Percentiles rank a stretch among this genome's conserved stretches.
Evolutionary conservation across 495 filamentous ascomycete species (phyloP).

Genomic region (Tuber borchii): DNA sequence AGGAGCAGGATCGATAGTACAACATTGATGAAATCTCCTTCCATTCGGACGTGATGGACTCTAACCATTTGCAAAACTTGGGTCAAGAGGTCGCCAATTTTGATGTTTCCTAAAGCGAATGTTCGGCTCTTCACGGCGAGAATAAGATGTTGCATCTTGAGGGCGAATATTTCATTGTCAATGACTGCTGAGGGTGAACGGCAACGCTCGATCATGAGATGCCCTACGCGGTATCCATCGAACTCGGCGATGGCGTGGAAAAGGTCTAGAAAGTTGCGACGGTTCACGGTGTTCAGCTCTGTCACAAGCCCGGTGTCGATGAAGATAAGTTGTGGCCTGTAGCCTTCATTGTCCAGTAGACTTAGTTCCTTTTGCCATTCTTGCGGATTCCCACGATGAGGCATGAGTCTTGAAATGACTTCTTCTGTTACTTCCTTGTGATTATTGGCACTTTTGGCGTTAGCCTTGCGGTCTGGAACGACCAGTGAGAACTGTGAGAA

Average conservation of each 20-base stretch:
- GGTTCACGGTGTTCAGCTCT: conserved; percentile 77
- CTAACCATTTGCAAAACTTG: conserved; percentile 90
- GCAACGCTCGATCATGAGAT: conserved; percentile 92
- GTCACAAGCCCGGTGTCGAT: conserved; percentile 97
- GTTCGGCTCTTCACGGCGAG: conserved; percentile 81
- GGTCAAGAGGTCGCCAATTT: conserved; percentile 89
- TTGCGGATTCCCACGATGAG: conserved; percentile 55
- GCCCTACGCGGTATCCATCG: conserved; percentile 88
- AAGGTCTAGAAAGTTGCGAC: conserved; percentile 87
- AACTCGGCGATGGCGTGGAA: conserved; percentile 96
- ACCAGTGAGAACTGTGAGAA: conserved; percentile 45
- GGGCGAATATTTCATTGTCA: conserved; percentile 78
- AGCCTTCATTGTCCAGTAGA: conserved; percentile 81
- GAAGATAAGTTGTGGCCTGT: conserved; percentile 90
- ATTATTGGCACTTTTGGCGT: conserved; percentile 45
- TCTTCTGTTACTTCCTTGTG: conserved; percentile 78
- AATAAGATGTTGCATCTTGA: conserved; percentile 95
- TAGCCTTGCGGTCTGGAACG: conserved; percentile 43
- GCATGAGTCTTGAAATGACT: conserved; percentile 70
- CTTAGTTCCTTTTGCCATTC: conserved; percentile 67
- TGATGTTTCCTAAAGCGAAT: conserved; percentile 87
- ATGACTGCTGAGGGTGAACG: conserved; percentile 84
- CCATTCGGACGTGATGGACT: conserved; percentile 83
- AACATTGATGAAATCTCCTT: conserved; percentile 98
- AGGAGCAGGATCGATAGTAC: conserved; percentile 89